phyloP scores from a whole-genome alignment of 2,329 filamentous ascomycete species.

The Ophiocordyceps camponoti-leonardi region DNA sequence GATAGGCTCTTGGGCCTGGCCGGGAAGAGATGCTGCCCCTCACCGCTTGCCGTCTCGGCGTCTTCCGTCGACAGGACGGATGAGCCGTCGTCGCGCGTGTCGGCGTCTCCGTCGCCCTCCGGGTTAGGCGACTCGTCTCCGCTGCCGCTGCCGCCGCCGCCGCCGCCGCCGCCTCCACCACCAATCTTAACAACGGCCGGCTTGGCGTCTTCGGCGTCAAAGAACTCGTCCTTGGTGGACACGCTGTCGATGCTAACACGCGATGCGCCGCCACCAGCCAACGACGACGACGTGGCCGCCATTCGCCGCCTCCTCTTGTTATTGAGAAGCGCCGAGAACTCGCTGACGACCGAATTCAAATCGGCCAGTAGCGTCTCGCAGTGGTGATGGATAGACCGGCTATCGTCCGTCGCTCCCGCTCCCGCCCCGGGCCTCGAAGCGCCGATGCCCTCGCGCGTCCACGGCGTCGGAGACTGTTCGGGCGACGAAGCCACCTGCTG shows the following conservation, averaged over 20 bases:
- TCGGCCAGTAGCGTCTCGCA: constrained; percentile 72
- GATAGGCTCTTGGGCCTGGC: constrained; percentile 55
- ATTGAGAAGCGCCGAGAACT: constrained; percentile 62
- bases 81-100: constrained; percentile 29
- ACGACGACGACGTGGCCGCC: constrained; percentile 31
- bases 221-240: constrained; percentile 68
- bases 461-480: constrained; percentile 13
- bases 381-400: constrained; percentile 54
- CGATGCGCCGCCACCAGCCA: constrained; percentile 17
- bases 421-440: constrained; percentile 19
- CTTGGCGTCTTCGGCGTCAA: constrained; percentile 58
- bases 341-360: constrained; percentile 64
- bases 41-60: constrained; percentile 38
- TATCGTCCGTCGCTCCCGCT: constrained; percentile 31
- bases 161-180: no score
- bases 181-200: constrained; percentile 66
- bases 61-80: constrained; percentile 43
- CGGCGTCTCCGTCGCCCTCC: constrained; percentile 5
- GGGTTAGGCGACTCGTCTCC: constrained; percentile 36
- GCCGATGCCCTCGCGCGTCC: constrained; percentile 16
- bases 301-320: constrained; percentile 65
- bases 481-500: constrained; percentile 22
- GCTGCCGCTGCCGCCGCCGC: constrained; percentile 47
- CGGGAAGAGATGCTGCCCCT: constrained; percentile 51
- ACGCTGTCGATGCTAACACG: constrained; percentile 64